A percentile compares a stretch with the other conserved stretches of the same genome.
phyloP scores from a whole-genome alignment of 768 basidiomycete species.

The Lactifluus hygrophoroides region DNA sequence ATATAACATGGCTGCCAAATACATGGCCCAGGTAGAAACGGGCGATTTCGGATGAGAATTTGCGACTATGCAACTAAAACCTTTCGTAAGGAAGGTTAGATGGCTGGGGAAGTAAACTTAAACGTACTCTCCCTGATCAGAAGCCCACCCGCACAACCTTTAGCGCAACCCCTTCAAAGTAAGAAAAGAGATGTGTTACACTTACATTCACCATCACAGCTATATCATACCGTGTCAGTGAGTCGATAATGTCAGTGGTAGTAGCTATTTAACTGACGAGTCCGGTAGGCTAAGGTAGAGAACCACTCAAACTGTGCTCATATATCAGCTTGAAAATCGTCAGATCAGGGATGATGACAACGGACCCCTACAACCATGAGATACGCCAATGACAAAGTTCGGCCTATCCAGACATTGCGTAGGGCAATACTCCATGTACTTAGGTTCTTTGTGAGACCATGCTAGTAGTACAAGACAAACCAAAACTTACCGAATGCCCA shows the following conservation, averaged over 20 bases:
- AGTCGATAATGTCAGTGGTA: neutral
- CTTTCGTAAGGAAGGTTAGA: neutral
- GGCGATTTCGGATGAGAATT: conserved; percentile 14
- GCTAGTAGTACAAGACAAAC: too few relatives aligned
- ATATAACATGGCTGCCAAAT: conserved; percentile 48
- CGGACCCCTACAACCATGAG: conserved; percentile 36
- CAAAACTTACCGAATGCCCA: too few relatives aligned
- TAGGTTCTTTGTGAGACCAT: conserved; percentile 36
- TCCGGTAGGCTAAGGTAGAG: conserved; percentile 41
- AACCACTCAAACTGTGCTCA: conserved; percentile 55
- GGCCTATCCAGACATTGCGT: conserved; percentile 35
- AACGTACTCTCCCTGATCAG: conserved; percentile 30
- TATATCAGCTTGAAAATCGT: too few relatives aligned
- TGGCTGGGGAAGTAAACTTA: neutral
- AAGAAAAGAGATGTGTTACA: neutral
- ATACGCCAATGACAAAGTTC: conserved; percentile 34
- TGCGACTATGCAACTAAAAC: conserved; percentile 40
- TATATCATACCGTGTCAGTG: conserved; percentile 10
- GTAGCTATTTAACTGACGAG: conserved; percentile 32
- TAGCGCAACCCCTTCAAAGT: neutral
- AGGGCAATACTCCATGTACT: conserved; percentile 52
- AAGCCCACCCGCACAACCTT: neutral
- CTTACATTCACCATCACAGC: neutral
- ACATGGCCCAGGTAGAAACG: conserved; percentile 48
- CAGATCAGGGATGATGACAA: conserved; percentile 21